Percentiles rank a stretch among this genome's conserved stretches.
Conservation (phyloP, 2,329 filamentous ascomycete genomes). For the Diaporthe velutina region DNA sequence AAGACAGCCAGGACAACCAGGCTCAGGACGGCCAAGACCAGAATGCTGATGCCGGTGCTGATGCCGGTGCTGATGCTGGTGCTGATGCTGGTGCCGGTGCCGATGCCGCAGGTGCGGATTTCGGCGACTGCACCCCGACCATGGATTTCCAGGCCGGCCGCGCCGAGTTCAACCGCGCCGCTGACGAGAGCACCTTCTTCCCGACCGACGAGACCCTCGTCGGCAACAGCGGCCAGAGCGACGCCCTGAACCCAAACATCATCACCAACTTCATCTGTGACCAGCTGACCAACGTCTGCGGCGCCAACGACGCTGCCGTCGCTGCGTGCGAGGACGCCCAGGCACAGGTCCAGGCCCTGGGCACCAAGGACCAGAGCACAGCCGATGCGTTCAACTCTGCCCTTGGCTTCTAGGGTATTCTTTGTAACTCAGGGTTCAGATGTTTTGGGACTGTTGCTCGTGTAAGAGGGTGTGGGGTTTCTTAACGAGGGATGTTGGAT, state of each 20-base stretch:
- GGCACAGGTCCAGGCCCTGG: slow-evolving; percentile 62
- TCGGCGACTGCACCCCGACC: slow-evolving; percentile 67
- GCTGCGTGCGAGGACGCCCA: slow-evolving; percentile 61
- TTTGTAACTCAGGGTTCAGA: not conserved
- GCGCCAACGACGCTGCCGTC: slow-evolving; percentile 67
- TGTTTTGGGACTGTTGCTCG: not conserved
- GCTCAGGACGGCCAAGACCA: slow-evolving; percentile 40
- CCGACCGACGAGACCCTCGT: slow-evolving; percentile 70
- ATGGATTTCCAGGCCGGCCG: slow-evolving; percentile 72
- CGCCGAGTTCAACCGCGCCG: slow-evolving; percentile 65
- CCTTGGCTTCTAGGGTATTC: slow-evolving; percentile 51
- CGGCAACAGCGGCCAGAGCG: slow-evolving; percentile 71
- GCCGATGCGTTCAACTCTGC: slow-evolving; percentile 62
- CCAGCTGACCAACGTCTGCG: slow-evolving; percentile 70
- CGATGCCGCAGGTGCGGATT: slow-evolving; percentile 57
- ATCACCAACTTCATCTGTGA: slow-evolving; percentile 74
- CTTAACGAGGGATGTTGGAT: not conserved
- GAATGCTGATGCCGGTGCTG: slow-evolving; percentile 28
- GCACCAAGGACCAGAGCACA: slow-evolving; percentile 61
- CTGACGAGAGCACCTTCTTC: slow-evolving; percentile 76
- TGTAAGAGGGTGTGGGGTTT: not conserved
- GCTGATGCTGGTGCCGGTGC: slow-evolving; percentile 1
- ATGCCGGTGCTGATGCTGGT: slow-evolving; percentile 15
- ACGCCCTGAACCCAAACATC: slow-evolving; percentile 79
- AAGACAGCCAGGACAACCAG: not conserved